Evolutionary conservation across 176 grass and related monocot genomes (phyloP).

Genomic region (Triticum turgidum): DNA sequence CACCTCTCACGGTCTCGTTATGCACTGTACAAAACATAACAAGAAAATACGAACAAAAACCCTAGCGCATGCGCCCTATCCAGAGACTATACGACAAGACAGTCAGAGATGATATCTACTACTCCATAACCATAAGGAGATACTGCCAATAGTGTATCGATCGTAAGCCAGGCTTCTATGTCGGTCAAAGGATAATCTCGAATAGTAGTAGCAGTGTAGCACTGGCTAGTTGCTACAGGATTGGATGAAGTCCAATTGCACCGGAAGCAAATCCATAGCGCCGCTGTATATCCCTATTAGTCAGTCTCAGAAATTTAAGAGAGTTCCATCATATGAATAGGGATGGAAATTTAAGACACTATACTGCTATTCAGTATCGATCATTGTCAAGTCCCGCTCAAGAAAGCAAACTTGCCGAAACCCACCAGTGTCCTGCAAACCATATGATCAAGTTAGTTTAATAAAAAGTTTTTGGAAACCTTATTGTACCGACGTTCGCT

Average conservation of each 20-base stretch:
- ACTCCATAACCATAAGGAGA: background rate
- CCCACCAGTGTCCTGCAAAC: background rate
- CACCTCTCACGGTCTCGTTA: background rate
- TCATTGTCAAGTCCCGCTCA: conserved; percentile 28
- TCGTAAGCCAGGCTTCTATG: background rate
- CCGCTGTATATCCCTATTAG: background rate
- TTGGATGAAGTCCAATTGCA: background rate
- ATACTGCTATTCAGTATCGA: conserved; percentile 34
- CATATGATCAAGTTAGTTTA: background rate
- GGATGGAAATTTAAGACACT: conserved; percentile 33
- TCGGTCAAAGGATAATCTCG: background rate
- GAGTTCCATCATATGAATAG: conserved; percentile 20
- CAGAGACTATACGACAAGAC: conserved; percentile 13
- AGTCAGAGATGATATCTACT: background rate
- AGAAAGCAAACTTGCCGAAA: conserved; percentile 7
- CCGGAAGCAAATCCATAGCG: background rate
- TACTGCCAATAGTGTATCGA: background rate
- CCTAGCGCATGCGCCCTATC: background rate
- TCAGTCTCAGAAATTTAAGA: conserved; percentile 8
- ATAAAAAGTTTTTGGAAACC: too few relatives aligned
- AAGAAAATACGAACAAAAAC: background rate
- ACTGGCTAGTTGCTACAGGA: background rate
- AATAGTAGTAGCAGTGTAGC: background rate
- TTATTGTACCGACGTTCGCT: too few relatives aligned
- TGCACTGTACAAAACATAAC: background rate